Conservation (phyloP, 495 filamentous ascomycete genomes). For the Penicillium odoratum region DNA sequence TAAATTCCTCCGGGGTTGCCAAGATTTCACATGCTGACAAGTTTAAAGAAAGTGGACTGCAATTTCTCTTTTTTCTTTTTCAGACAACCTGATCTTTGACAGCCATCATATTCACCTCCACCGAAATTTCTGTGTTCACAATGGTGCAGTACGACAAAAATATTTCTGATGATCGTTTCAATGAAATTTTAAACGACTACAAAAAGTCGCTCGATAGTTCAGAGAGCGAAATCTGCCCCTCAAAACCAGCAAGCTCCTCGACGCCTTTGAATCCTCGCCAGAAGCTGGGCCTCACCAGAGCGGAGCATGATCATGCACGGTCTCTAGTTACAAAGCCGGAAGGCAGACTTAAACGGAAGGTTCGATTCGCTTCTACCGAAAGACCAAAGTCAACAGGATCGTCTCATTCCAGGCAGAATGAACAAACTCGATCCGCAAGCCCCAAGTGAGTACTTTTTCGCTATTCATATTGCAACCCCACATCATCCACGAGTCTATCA, state of each 20-base stretch:
- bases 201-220: background rate
- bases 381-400: background rate
- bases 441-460: background rate
- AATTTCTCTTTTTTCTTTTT: background rate
- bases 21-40: background rate
- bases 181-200: background rate
- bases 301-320: background rate
- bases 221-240: background rate
- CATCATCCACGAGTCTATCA: background rate
- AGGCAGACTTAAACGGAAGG: background rate
- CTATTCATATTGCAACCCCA: background rate
- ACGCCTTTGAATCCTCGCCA: background rate
- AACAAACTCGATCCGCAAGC: background rate
- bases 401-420: background rate
- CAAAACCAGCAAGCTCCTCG: background rate
- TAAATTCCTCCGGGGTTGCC: background rate
- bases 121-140: background rate
- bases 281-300: background rate
- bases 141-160: background rate
- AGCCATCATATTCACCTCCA: background rate
- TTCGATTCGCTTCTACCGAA: background rate
- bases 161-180: background rate
- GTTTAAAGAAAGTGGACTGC: background rate
- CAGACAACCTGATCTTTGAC: background rate
- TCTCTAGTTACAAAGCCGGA: background rate